Evolutionary conservation across 768 basidiomycete genomes (phyloP), one percentile per base, ranked within the genome.

Genomic region (Lentinula lateritia): DNA sequence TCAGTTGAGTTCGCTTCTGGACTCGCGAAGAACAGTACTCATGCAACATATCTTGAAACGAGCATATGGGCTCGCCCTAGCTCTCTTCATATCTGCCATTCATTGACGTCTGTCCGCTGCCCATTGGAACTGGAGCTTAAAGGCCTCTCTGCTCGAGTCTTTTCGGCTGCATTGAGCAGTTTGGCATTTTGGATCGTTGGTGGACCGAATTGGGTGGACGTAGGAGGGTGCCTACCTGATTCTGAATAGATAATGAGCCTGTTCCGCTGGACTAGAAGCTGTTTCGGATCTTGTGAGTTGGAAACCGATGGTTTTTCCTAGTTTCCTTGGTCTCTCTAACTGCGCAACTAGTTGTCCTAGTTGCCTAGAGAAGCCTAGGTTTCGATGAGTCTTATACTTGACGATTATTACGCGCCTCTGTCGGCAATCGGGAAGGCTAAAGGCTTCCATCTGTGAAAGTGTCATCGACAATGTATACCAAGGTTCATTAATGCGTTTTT

Each of bases 321-420:
- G 34, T 15, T 52, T n/a, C 35, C 15, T 34, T 6, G 13, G 20
- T 15, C 18, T 7, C 53, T 54, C 16, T 36, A 45, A 45, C 56
- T 38, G 34, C 56, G 56, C 42, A 10, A 46, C 42, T 58, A 46
- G 55, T 13, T 12, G 23, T 42, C 18, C 42, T 58, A 46, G 55
- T 13, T 12, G 23, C 55, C 18, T 23, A 42, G 38, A 39, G 38
- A 39, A 28, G 28, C 62, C 54, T 66, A 60, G 45, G 58, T 66
- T 70, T 55, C 64, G 66, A 67, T 65, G 28, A 28, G 28, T 2
- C 66, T 62, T 67, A 60, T 65, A 66, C 67, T 63, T 66, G 64
- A 71, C 71, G 67, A 73, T 69, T 68, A 70, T 76, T 76, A 76
- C 78, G 76, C 78, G 73, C 75, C 75, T 78, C 75, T 69, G 66